phyloP scores from a whole-genome alignment of 2,329 filamentous ascomycete species.

The Penicillium concentricum region DNA sequence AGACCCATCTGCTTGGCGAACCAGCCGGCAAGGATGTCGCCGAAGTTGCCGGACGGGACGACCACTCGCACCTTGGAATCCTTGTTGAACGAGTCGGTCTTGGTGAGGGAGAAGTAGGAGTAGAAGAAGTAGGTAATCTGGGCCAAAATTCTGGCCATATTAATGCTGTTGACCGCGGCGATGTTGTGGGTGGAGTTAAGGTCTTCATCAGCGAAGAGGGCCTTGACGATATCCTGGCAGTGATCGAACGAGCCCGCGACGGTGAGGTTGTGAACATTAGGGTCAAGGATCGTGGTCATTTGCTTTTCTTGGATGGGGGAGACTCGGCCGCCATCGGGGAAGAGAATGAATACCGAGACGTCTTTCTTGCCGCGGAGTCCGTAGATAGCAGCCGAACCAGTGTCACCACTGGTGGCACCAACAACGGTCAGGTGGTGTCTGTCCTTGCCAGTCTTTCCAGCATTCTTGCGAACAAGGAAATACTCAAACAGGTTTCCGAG shows the following conservation, averaged over 20 bases:
- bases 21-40: constrained; percentile 84
- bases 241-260: constrained; percentile 93
- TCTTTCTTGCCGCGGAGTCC: constrained; percentile 94
- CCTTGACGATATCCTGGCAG: constrained; percentile 95
- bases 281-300: constrained; percentile 87
- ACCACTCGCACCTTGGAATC: constrained; percentile 69
- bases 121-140: constrained; percentile 98
- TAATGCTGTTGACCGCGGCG: constrained; percentile 94
- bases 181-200: constrained; percentile 81
- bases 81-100: constrained; percentile 59
- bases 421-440: constrained; percentile 82
- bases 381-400: constrained; percentile 93
- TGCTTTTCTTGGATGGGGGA: constrained; percentile 82
- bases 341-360: constrained; percentile 91
- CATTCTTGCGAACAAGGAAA: constrained; percentile 46
- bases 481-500: constrained; percentile 80
- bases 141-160: constrained; percentile 90
- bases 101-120: constrained; percentile 77
- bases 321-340: constrained; percentile 86
- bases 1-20: constrained; percentile 90
- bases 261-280: constrained; percentile 88
- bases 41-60: constrained; percentile 94
- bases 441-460: constrained; percentile 50
- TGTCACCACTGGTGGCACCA: constrained; percentile 81
- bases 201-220: constrained; percentile 80